Conservation (phyloP, 1,284 basidiomycete genomes). For the Moesziomyces antarcticus region DNA sequence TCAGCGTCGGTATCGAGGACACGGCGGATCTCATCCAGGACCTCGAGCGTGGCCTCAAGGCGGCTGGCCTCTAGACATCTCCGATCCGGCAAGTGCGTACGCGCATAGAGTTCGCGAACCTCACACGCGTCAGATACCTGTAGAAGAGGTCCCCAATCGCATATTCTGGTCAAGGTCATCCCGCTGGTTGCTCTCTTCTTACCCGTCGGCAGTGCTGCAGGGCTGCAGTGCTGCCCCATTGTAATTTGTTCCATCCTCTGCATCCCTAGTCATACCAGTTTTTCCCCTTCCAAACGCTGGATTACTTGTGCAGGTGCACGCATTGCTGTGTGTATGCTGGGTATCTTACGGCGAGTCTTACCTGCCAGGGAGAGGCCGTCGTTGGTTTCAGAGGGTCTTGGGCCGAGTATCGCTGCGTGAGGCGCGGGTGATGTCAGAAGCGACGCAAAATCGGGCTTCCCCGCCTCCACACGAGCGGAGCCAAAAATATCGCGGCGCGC, state of each 20-base stretch:
- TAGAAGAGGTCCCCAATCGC: constrained; percentile 1
- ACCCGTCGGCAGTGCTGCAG: neutral
- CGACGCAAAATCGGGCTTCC: constrained; percentile 2
- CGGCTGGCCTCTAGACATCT: constrained; percentile 29
- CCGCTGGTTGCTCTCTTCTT: neutral
- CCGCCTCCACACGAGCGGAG: constrained; percentile 15
- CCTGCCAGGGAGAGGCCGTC: no score
- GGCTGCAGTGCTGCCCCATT: neutral
- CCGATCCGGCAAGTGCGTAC: no score
- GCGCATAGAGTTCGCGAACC: constrained; percentile 4
- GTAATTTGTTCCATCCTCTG: neutral
- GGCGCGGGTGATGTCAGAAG: constrained; percentile 9
- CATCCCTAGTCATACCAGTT: no score
- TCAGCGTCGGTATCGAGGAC: constrained; percentile 91
- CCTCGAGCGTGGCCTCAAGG: constrained; percentile 76
- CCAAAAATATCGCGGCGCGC: neutral
- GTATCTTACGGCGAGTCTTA: no score
- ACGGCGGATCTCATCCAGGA: constrained; percentile 81
- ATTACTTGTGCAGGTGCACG: no score
- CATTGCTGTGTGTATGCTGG: no score
- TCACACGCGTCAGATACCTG: neutral
- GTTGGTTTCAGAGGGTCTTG: no score
- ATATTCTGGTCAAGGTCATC: no score
- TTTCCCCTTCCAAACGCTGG: no score
- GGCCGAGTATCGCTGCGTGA: neutral